Evolutionary conservation across 805 yeast species (phyloP).

Genomic region (Saccharomycopsis selenospora): DNA sequence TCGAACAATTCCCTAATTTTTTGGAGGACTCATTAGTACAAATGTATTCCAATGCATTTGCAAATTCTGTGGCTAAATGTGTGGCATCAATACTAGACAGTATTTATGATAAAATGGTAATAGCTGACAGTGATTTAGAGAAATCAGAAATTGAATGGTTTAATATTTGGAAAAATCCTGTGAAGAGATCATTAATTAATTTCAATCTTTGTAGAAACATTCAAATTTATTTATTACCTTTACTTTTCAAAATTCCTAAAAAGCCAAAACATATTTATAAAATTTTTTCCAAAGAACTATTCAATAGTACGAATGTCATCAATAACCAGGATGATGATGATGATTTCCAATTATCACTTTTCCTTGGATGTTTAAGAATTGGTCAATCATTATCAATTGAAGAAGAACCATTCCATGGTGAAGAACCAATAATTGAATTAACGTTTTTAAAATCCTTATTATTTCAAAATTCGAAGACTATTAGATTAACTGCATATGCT

Average conservation of each 20-base stretch:
- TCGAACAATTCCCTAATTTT: conserved; percentile 40
- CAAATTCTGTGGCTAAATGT: conserved; percentile 60
- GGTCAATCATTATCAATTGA: conserved; percentile 55
- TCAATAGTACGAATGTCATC: conserved; percentile 6
- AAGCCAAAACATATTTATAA: conserved; percentile 35
- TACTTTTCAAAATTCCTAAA: conserved; percentile 42
- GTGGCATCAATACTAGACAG: conserved; percentile 35
- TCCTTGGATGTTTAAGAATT: conserved; percentile 50
- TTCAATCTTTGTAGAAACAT: conserved; percentile 38
- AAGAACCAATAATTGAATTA: conserved; percentile 30
- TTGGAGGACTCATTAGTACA: conserved; percentile 39
- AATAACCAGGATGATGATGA: conserved; percentile 21
- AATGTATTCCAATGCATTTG: conserved; percentile 52
- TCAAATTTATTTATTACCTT: conserved; percentile 54
- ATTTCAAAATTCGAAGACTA: conserved; percentile 32
- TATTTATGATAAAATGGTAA: conserved; percentile 23
- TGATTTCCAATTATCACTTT: conserved; percentile 29
- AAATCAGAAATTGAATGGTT: conserved; percentile 39
- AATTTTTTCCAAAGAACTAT: conserved; percentile 30
- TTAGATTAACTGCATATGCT: conserved; percentile 50
- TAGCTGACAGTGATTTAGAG: conserved; percentile 9
- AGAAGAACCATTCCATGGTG: conserved; percentile 40
- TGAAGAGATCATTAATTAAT: conserved; percentile 31
- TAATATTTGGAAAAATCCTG: conserved; percentile 40
- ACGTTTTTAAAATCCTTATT: conserved; percentile 34